These are phyloP conservation scores for Dictyostelium firmibasis DNA, from an alignment of 78 protist genomes.

Conservation along the genomic window DNA sequence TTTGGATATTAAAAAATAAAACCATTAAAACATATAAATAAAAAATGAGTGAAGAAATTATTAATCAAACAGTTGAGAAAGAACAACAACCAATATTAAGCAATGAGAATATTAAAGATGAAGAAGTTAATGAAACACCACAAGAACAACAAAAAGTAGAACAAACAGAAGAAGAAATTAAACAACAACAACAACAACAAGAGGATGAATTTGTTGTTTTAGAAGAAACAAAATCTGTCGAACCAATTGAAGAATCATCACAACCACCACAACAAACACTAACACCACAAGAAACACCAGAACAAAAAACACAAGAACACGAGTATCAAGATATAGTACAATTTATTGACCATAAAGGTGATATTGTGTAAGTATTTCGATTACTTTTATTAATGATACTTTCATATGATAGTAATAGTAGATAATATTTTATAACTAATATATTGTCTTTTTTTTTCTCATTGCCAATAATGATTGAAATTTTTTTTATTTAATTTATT, in stretches of 20 bases:
- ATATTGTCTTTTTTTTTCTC: neutral
- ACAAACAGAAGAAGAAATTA: neutral
- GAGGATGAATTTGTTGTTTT: neutral
- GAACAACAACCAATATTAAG: neutral
- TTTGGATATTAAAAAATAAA: too few species aligned
- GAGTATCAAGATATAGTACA: conserved; percentile 46
- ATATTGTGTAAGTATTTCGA: conserved; percentile 60
- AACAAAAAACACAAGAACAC: neutral
- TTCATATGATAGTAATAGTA: too few species aligned
- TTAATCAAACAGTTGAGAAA: neutral
- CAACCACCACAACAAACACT: neutral
- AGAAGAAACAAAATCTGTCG: neutral
- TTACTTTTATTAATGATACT: too few species aligned
- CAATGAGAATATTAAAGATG: neutral
- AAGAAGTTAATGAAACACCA: neutral
- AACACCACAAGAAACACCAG: neutral
- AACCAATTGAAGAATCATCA: too few species aligned
- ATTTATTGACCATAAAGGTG: conserved; percentile 69
- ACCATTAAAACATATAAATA: too few species aligned
- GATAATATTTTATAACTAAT: too few species aligned
- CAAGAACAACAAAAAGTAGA: neutral
- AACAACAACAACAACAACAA: neutral
- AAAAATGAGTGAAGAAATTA: neutral
- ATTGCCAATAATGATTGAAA: too few species aligned
- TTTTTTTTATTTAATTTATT: too few species aligned